A percentile compares a stretch with the other conserved stretches of the same genome.
These are phyloP conservation scores for Nymphaea thermarum DNA, from an alignment of 164 flowering plant genomes.

Conservation along the genomic window DNA sequence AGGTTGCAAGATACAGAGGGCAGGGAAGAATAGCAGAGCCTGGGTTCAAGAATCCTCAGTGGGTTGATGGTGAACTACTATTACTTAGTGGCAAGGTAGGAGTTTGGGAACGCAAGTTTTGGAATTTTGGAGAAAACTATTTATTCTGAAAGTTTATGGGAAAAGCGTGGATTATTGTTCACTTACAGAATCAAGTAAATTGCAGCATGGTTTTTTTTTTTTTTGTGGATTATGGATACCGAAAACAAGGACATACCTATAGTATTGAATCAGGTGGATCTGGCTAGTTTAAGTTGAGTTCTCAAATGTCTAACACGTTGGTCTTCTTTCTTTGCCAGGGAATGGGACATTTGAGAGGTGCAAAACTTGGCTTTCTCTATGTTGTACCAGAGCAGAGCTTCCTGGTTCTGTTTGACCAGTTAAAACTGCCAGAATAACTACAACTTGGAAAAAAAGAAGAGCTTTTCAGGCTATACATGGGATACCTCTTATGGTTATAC, in stretches of 20 bases:
- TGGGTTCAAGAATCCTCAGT: slow-evolving; percentile 67
- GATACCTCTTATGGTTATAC: no score
- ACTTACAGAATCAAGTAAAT: no score
- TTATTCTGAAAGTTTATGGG: neutral
- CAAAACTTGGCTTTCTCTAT: slow-evolving; percentile 85
- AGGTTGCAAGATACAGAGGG: slow-evolving; percentile 88
- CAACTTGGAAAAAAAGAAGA: neutral
- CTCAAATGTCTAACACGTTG: no score
- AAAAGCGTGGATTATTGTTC: no score
- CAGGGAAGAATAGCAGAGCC: slow-evolving; percentile 91
- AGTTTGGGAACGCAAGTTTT: neutral
- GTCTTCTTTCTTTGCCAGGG: slow-evolving; percentile 29
- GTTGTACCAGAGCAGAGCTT: slow-evolving; percentile 78
- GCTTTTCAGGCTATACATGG: neutral
- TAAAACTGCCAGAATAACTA: slow-evolving; percentile 71
- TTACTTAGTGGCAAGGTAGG: slow-evolving; percentile 87
- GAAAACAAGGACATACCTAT: no score
- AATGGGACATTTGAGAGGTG: slow-evolving; percentile 76
- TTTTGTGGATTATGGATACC: no score
- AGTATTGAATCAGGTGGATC: no score
- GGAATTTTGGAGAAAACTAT: neutral
- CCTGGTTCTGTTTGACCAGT: slow-evolving; percentile 77
- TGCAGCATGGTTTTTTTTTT: no score
- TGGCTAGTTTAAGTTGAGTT: no score
- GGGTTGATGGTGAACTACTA: slow-evolving; percentile 96